Evolutionary conservation across 2,329 filamentous ascomycete species (phyloP).

Genomic region (Cytospora paraplurivora): DNA sequence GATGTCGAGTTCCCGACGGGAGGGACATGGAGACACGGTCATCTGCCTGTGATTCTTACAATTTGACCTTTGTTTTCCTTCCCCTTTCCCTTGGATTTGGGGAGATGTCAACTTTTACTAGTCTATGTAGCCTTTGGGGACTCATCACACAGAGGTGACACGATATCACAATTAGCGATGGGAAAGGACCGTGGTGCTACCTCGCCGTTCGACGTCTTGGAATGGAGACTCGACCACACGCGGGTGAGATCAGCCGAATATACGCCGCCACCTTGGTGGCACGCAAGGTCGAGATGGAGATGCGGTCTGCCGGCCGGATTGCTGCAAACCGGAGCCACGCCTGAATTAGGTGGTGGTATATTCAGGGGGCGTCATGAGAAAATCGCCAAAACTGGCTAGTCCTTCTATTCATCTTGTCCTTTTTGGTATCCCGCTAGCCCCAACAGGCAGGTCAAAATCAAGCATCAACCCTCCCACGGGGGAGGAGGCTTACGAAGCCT

Average conservation of each 20-base stretch:
- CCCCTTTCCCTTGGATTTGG: neutral
- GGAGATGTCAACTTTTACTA: neutral
- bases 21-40: conserved; percentile 16
- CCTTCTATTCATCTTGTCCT: neutral
- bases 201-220: neutral
- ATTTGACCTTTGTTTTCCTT: neutral
- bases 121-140: neutral
- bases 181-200: conserved; percentile 16
- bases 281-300: neutral
- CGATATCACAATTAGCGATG: neutral
- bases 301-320: too few species aligned
- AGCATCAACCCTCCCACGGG: neutral
- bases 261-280: neutral
- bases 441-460: neutral
- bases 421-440: neutral
- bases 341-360: neutral
- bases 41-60: conserved; percentile 9
- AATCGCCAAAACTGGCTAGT: neutral
- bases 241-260: conserved; percentile 1
- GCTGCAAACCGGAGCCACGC: neutral
- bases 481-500: neutral
- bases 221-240: conserved; percentile 6
- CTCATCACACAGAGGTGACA: neutral
- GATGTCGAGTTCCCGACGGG: conserved; percentile 25
- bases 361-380: neutral